Percentiles rank a stretch among this genome's conserved stretches.
These are phyloP conservation scores for Astrocystis sublimbata DNA, from an alignment of 495 filamentous ascomycete species.

Conservation along the genomic window DNA sequence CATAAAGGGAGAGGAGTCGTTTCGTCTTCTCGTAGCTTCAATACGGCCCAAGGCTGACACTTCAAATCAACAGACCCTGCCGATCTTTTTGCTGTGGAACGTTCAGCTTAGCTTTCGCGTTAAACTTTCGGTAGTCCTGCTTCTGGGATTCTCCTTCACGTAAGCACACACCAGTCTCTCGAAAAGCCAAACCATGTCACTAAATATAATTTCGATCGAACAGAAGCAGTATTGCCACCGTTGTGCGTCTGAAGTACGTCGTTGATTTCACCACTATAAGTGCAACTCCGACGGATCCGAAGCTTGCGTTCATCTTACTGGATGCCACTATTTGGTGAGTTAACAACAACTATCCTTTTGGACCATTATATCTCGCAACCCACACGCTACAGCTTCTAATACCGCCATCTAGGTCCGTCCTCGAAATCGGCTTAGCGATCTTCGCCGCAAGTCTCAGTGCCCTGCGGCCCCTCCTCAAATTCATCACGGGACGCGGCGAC, in stretches of 20 bases:
- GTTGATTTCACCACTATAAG: slow-evolving; percentile 9
- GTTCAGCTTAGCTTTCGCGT: slow-evolving; percentile 12
- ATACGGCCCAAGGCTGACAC: not conserved
- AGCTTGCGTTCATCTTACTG: slow-evolving; percentile 1
- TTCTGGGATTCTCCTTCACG: slow-evolving; percentile 15
- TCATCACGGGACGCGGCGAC: not conserved
- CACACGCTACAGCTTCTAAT: too few species aligned
- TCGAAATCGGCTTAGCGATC: slow-evolving; percentile 12
- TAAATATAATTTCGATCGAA: not conserved
- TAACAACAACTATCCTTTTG: too few species aligned
- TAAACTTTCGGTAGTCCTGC: slow-evolving; percentile 10
- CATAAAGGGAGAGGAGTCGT: not conserved
- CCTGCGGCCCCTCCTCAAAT: slow-evolving; percentile 7
- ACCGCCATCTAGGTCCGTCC: slow-evolving; percentile 13
- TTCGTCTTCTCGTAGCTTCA: not conserved
- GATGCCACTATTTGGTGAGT: slow-evolving; percentile 13
- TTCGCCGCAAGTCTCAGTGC: slow-evolving; percentile 9
- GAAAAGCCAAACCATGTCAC: not conserved
- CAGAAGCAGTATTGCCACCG: slow-evolving; percentile 14
- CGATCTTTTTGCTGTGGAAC: slow-evolving; percentile 11
- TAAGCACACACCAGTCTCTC: not conserved
- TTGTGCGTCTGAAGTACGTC: slow-evolving; percentile 14
- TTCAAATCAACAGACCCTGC: not conserved
- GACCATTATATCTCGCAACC: too few species aligned
- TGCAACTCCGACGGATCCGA: slow-evolving; percentile 11